Evolutionary conservation across 2,329 filamentous ascomycete species (phyloP).

Genomic region (Bipolaris victoriae): DNA sequence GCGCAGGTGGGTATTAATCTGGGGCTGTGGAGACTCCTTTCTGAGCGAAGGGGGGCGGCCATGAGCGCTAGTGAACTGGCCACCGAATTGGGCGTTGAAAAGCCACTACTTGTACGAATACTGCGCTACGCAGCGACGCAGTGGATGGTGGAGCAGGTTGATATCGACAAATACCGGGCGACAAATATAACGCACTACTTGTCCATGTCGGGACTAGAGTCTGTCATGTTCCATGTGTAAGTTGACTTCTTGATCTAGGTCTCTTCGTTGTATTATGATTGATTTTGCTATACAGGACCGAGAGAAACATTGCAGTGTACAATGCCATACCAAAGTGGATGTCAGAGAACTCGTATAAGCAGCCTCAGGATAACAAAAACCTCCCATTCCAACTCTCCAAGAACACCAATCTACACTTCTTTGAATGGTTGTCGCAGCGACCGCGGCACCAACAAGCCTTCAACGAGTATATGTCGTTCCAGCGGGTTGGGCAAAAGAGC

Average conservation of each 20-base stretch:
- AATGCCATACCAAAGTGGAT: constrained; percentile 14
- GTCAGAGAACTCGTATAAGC: constrained; percentile 8
- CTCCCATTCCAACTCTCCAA: constrained; percentile 5
- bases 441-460: constrained; percentile 10
- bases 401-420: constrained; percentile 11
- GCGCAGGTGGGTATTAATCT: constrained; percentile 10
- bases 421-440: constrained; percentile 12
- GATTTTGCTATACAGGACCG: not conserved
- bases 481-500: constrained; percentile 11
- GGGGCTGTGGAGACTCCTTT: constrained; percentile 10
- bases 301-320: constrained; percentile 10
- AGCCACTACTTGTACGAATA: constrained; percentile 6
- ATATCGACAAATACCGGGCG: constrained; percentile 4
- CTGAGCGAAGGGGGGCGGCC: not conserved
- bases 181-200: constrained; percentile 6
- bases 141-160: constrained; percentile 14
- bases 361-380: constrained; percentile 9
- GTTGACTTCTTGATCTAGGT: not conserved
- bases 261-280: no score
- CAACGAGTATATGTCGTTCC: constrained; percentile 16
- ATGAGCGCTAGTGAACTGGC: constrained; percentile 7
- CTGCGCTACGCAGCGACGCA: constrained; percentile 9
- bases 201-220: constrained; percentile 9
- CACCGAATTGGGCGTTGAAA: constrained; percentile 4
- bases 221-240: constrained; percentile 11